These are phyloP conservation scores for Acanthamoeba quina DNA, from an alignment of 208 protist genomes.

Conservation along the genomic window DNA sequence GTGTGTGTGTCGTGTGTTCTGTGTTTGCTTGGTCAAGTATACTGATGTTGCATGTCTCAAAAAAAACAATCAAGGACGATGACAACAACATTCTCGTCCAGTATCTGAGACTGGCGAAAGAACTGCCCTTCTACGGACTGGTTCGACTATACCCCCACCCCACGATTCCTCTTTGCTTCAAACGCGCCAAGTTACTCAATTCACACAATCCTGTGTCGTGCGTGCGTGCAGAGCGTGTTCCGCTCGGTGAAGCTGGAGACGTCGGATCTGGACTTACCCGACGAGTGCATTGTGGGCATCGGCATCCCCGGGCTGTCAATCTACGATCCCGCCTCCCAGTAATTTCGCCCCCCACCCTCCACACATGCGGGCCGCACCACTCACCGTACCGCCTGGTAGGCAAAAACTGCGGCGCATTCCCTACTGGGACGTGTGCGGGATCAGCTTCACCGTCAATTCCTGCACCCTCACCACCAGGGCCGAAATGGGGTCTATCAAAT, in stretches of 20 bases:
- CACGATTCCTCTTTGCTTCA: no score
- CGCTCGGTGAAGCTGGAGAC: background rate
- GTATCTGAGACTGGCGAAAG: background rate
- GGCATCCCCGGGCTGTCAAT: background rate
- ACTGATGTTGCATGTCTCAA: background rate
- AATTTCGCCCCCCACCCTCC: no score
- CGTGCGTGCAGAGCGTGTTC: background rate
- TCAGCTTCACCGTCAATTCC: slow-evolving; percentile 23
- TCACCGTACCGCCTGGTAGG: background rate
- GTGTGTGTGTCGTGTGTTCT: background rate
- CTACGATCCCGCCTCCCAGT: background rate
- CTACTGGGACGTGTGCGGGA: background rate
- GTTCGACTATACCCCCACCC: background rate
- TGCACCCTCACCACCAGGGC: background rate
- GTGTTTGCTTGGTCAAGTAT: background rate
- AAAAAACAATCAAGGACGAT: background rate
- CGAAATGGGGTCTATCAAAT: background rate
- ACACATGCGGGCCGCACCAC: no score
- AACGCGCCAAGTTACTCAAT: background rate
- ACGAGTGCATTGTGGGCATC: background rate
- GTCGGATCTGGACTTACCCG: background rate
- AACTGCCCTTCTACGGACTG: slow-evolving; percentile 6
- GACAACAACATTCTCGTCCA: background rate
- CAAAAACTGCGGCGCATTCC: slow-evolving; percentile 12
- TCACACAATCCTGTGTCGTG: background rate